Conservation (phyloP, 805 yeast species). For the Metschnikowia sp. region DNA sequence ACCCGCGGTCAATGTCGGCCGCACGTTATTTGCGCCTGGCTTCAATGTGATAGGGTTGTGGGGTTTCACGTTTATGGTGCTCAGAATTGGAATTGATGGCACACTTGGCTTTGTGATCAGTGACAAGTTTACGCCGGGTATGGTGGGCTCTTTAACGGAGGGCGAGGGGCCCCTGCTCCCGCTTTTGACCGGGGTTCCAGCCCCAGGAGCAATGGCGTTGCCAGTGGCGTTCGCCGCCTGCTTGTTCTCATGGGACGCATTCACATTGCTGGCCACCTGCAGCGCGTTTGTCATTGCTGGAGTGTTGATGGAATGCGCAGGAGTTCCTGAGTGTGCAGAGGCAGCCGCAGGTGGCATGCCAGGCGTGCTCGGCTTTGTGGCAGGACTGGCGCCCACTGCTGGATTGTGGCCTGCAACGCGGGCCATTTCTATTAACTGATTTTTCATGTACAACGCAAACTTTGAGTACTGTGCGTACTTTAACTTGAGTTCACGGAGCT, state of each 20-base stretch:
- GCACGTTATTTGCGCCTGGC: conserved; percentile 43
- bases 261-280: conserved; percentile 15
- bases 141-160: conserved; percentile 13
- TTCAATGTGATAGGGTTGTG: conserved; percentile 64
- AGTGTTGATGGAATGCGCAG: conserved; percentile 9
- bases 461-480: conserved; percentile 49
- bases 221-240: conserved; percentile 2
- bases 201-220: background rate
- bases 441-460: conserved; percentile 46
- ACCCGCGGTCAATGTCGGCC: conserved; percentile 87
- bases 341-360: conserved; percentile 1
- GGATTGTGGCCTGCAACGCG: conserved; percentile 5
- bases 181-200: conserved; percentile 2
- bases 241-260: conserved; percentile 6
- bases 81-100: conserved; percentile 72
- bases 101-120: conserved; percentile 50
- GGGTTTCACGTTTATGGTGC: conserved; percentile 59
- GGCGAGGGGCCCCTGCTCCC: conserved; percentile 7
- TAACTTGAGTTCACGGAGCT: conserved; percentile 45
- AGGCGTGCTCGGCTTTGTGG: conserved; percentile 7
- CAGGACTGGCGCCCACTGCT: conserved; percentile 7
- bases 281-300: conserved; percentile 26
- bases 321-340: conserved; percentile 3
- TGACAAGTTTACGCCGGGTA: conserved; percentile 28
- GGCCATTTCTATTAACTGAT: conserved; percentile 37